Percentiles rank a stretch among this genome's conserved stretches.
Evolutionary conservation across 768 basidiomycete genomes (phyloP).

Genomic region (Pleurotus djamor): DNA sequence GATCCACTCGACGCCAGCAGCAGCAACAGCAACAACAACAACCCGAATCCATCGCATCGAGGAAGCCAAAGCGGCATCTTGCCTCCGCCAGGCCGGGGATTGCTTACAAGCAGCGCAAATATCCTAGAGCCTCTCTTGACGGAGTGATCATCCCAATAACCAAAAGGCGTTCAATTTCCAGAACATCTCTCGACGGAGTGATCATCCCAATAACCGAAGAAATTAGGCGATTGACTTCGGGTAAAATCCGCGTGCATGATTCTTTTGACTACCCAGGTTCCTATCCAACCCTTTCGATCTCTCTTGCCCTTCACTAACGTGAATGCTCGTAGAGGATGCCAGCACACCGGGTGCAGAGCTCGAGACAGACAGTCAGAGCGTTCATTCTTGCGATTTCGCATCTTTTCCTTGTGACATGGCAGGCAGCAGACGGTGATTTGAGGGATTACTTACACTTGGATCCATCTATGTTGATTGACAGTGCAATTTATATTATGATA

Average conservation of each 20-base stretch:
- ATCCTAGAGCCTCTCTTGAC: background rate
- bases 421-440: too few species aligned
- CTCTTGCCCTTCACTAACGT: background rate
- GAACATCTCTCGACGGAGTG: background rate
- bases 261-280: background rate
- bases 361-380: slow-evolving; percentile 5
- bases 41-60: too few species aligned
- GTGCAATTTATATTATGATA: too few species aligned
- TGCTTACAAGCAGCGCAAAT: background rate
- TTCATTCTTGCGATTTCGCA: background rate
- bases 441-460: too few species aligned
- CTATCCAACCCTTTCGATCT: background rate
- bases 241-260: background rate
- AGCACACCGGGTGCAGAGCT: background rate
- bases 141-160: background rate
- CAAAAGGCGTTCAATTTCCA: background rate
- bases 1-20: too few species aligned
- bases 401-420: background rate
- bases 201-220: background rate
- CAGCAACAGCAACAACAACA: too few species aligned
- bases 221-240: background rate
- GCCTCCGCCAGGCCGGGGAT: too few species aligned
- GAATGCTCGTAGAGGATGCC: background rate
- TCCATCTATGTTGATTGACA: too few species aligned
- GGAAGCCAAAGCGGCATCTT: too few species aligned